Evolutionary conservation across 2,329 filamentous ascomycete species (phyloP).

Genomic region (Elsinoe batatas): DNA sequence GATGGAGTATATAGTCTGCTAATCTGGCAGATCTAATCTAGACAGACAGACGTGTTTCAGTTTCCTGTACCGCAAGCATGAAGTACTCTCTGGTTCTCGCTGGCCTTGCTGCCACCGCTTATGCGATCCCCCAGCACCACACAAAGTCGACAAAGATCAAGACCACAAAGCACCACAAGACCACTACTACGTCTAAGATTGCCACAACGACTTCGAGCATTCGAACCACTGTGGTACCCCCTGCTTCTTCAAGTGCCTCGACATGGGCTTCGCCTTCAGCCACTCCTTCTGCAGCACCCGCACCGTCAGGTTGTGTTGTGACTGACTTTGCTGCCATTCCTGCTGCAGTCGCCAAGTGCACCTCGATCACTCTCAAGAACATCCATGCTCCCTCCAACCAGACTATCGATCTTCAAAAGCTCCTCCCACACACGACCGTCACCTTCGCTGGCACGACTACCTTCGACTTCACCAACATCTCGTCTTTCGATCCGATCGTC

Average conservation of each 20-base stretch:
- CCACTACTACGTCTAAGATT: not conserved
- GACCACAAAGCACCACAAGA: not conserved
- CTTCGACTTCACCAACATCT: conserved; percentile 53
- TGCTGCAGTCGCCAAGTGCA: conserved; percentile 21
- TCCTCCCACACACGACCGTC: conserved; percentile 33
- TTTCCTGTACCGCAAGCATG: not conserved
- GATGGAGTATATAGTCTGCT: not conserved
- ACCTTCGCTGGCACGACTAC: conserved; percentile 57
- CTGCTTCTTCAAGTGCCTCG: not conserved
- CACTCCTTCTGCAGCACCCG: not conserved
- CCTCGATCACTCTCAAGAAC: conserved; percentile 30
- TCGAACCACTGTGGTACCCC: not conserved
- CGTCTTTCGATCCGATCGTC: conserved; percentile 53
- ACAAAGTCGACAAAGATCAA: not conserved
- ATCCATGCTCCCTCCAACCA: conserved; percentile 30
- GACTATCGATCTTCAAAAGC: conserved; percentile 29
- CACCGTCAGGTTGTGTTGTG: conserved; percentile 13
- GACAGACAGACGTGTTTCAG: not conserved
- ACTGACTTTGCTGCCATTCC: conserved; percentile 14
- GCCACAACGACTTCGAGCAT: conserved; percentile 3
- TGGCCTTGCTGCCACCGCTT: conserved; percentile 10
- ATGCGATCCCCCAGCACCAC: not conserved
- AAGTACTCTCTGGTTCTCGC: conserved; percentile 14
- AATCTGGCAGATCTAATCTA: not conserved
- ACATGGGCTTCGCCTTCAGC: not conserved